Evolutionary conservation across 129 eudicot species (phyloP), one percentile per base, ranked within the genome.

Genomic region (Chrysanthemum makinoi): DNA sequence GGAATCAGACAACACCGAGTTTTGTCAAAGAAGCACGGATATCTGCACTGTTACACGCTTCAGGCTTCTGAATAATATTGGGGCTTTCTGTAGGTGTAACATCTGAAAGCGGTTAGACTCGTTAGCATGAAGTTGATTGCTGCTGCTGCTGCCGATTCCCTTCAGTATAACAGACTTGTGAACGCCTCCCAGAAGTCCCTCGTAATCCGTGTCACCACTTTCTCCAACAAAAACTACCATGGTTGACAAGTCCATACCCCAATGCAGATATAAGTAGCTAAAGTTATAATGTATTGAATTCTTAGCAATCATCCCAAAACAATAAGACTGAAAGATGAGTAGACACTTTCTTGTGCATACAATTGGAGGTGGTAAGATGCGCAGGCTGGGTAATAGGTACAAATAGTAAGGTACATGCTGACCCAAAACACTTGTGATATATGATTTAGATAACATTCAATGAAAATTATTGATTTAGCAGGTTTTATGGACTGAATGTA

Each of bases 141-240:
- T 74, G 18, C 79, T 80, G 12, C 81, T 56, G 56, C 68, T 82
- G 72, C 99, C 80, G 44, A 90, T 82, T 77, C 99, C 97, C 72
- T 82, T 90, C 43, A 95, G 64, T 73, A 95, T 67, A 60, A 95
- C 86, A 2, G 96, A 75, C 81, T 88, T 95, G 89, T 88, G 93
- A 43, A 88, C 68, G 2, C 99, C 99, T 14, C 95, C 95, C 6
- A 95, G 83, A 80, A 95, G 80, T 59, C 91, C 91, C 78, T 95
- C 99, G 33, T 55, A 55, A 54, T 54, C 19, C 1, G 59, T 53
- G 59, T 53, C 60, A 0, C 60, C 60, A 54, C 26, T 54, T 6
- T 16, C 26, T 14, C 60, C 60, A 54, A 54, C 1, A n/a, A 54
- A 54, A 17, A 54, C 60, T 8, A 54, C 19, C 20, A 54, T 26